A percentile compares a stretch with the other conserved stretches of the same genome.
These are phyloP conservation scores for Vaccinium darrowii DNA, from an alignment of 148 eudicot species.

Conservation along the genomic window DNA sequence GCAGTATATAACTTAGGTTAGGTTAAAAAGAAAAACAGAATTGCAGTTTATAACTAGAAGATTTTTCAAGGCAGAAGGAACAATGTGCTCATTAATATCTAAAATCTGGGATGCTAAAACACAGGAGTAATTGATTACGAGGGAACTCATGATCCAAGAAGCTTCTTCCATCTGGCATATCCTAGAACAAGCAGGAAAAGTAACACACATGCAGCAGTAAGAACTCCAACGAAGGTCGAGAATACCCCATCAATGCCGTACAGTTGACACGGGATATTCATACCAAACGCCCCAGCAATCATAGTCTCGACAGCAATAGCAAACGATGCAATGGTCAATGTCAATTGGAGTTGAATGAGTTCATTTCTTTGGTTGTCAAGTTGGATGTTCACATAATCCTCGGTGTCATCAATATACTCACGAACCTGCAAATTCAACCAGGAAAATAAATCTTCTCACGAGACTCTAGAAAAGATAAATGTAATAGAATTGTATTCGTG, in stretches of 20 bases:
- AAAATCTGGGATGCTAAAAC: background rate
- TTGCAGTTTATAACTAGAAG: background rate
- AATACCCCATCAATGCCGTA: constrained; percentile 42
- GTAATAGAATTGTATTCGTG: background rate
- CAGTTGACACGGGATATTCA: constrained; percentile 70
- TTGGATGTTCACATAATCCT: constrained; percentile 94
- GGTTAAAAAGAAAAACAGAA: too few relatives aligned
- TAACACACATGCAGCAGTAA: constrained; percentile 46
- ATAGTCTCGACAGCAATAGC: constrained; percentile 69
- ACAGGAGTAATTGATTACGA: background rate
- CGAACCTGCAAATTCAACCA: constrained; percentile 55
- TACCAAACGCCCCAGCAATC: constrained; percentile 73
- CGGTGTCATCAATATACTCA: constrained; percentile 95
- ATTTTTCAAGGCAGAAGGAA: background rate
- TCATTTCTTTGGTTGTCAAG: constrained; percentile 96
- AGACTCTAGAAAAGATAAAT: background rate
- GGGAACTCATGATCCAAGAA: constrained; percentile 42
- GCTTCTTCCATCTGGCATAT: constrained; percentile 92
- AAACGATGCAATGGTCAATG: constrained; percentile 76
- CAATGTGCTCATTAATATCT: background rate
- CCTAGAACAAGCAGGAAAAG: constrained; percentile 72
- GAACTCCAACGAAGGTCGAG: constrained; percentile 29
- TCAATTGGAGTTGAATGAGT: constrained; percentile 88
- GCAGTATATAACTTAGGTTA: background rate
- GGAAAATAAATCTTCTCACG: background rate